A percentile compares a stretch with the other conserved stretches of the same genome.
These are phyloP conservation scores for Floccularia luteovirens DNA, from an alignment of 768 basidiomycete genomes.

Conservation along the genomic window DNA sequence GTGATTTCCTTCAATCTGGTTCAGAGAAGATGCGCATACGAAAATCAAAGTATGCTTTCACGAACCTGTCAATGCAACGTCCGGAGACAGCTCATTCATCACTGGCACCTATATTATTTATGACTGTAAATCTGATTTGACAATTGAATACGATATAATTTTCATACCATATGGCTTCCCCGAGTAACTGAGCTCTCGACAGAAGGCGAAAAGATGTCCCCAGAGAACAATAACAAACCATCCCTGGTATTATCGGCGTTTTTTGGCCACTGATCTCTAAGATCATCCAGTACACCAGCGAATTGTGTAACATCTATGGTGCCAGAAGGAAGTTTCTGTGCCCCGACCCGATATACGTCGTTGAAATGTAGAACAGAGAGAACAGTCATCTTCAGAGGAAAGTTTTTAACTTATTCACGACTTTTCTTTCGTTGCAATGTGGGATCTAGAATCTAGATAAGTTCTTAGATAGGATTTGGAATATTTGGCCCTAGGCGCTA, in stretches of 20 bases:
- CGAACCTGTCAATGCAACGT: constrained; percentile 75
- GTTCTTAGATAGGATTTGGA: not conserved
- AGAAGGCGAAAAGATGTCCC: constrained; percentile 84
- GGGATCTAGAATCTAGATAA: not conserved
- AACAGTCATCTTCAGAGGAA: constrained; percentile 10
- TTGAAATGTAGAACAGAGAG: constrained; percentile 63
- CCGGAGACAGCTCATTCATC: constrained; percentile 73
- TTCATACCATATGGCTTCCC: constrained; percentile 81
- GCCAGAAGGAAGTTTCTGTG: constrained; percentile 59
- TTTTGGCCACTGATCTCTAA: constrained; percentile 51
- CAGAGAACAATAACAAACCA: constrained; percentile 80
- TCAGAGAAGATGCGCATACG: too few species aligned
- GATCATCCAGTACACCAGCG: constrained; percentile 56
- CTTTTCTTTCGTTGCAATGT: not conserved
- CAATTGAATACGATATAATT: not conserved
- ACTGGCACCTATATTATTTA: constrained; percentile 59
- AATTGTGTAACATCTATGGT: constrained; percentile 89
- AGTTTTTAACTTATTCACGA: not conserved
- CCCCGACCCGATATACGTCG: constrained; percentile 76
- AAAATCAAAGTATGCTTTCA: too few species aligned
- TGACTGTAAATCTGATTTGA: not conserved
- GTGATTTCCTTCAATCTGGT: constrained; percentile 75
- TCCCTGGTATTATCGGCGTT: constrained; percentile 44
- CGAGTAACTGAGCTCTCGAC: constrained; percentile 83
- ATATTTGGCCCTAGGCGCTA: not conserved